These are phyloP conservation scores for Candida khao-thaluensis DNA, from an alignment of 805 yeast genomes.

Conservation along the genomic window DNA sequence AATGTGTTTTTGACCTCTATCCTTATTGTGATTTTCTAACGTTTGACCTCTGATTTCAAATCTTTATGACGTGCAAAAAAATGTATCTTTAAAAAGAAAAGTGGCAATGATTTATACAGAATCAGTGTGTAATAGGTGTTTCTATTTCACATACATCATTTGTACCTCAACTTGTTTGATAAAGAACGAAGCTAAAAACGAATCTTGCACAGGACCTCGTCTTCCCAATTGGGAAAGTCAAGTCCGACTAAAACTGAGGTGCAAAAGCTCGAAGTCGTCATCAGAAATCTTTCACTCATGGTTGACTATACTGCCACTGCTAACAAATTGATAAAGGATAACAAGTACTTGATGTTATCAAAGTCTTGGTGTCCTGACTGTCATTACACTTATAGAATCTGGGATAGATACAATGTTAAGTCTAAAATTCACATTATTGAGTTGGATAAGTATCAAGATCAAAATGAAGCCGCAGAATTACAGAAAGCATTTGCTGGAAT, in stretches of 20 bases:
- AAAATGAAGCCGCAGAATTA: slow-evolving; percentile 49
- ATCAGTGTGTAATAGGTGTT: no score
- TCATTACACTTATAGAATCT: slow-evolving; percentile 56
- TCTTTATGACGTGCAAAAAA: no score
- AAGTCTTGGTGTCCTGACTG: slow-evolving; percentile 84
- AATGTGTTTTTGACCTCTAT: no score
- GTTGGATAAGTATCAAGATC: slow-evolving; percentile 50
- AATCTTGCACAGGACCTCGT: no score
- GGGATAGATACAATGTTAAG: slow-evolving; percentile 50
- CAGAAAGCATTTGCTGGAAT: slow-evolving; percentile 57
- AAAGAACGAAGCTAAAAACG: no score
- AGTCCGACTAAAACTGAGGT: background rate
- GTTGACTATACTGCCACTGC: slow-evolving; percentile 28
- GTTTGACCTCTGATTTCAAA: no score
- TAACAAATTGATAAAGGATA: slow-evolving; percentile 41
- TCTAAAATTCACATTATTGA: slow-evolving; percentile 57
- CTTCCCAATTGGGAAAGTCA: background rate
- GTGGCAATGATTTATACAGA: no score
- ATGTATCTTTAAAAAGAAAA: no score
- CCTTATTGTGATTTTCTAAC: no score
- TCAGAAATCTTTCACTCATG: background rate
- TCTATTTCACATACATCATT: no score
- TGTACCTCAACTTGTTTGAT: no score
- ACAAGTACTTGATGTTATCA: slow-evolving; percentile 57
- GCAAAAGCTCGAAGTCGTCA: background rate